Percentiles rank a stretch among this genome's conserved stretches.
These are phyloP conservation scores for Panaeolus papilionaceus DNA, from an alignment of 768 basidiomycete genomes.

Conservation along the genomic window DNA sequence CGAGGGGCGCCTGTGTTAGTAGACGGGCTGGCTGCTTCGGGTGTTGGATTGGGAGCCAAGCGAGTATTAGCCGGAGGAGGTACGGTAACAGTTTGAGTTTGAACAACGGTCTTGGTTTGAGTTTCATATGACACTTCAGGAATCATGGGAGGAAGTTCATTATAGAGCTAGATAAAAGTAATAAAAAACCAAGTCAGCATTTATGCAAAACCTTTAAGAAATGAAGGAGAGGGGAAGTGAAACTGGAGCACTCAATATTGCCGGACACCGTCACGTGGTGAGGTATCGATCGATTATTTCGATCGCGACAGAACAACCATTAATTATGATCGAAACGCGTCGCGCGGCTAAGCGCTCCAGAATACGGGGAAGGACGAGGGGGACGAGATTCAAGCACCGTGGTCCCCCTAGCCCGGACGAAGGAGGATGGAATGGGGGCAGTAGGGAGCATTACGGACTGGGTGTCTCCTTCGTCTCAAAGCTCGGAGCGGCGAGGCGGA, in stretches of 20 bases:
- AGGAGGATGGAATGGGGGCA: slow-evolving; percentile 65
- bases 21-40: slow-evolving; percentile 63
- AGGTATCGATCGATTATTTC: slow-evolving; percentile 39
- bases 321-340: slow-evolving; percentile 42
- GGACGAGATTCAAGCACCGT: slow-evolving; percentile 76
- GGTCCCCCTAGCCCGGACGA: slow-evolving; percentile 93
- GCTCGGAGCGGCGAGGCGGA: slow-evolving; percentile 83
- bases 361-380: slow-evolving; percentile 63
- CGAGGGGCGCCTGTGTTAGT: slow-evolving; percentile 69
- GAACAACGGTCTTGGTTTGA: slow-evolving; percentile 69
- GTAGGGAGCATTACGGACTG: slow-evolving; percentile 73
- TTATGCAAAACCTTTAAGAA: slow-evolving; percentile 25
- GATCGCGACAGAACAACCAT: slow-evolving; percentile 36
- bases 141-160: slow-evolving; percentile 54
- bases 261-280: slow-evolving; percentile 49
- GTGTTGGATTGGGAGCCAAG: slow-evolving; percentile 73
- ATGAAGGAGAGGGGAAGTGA: slow-evolving; percentile 27
- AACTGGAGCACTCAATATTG: slow-evolving; percentile 39
- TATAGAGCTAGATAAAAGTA: slow-evolving; percentile 38
- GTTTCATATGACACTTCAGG: slow-evolving; percentile 58
- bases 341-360: slow-evolving; percentile 44
- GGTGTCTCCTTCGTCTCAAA: slow-evolving; percentile 94
- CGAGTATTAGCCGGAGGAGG: slow-evolving; percentile 84
- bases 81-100: slow-evolving; percentile 71
- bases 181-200: slow-evolving; percentile 40